These are phyloP conservation scores for Verticillium nonalfalfae DNA, from an alignment of 2,329 filamentous ascomycete genomes.

Conservation along the genomic window DNA sequence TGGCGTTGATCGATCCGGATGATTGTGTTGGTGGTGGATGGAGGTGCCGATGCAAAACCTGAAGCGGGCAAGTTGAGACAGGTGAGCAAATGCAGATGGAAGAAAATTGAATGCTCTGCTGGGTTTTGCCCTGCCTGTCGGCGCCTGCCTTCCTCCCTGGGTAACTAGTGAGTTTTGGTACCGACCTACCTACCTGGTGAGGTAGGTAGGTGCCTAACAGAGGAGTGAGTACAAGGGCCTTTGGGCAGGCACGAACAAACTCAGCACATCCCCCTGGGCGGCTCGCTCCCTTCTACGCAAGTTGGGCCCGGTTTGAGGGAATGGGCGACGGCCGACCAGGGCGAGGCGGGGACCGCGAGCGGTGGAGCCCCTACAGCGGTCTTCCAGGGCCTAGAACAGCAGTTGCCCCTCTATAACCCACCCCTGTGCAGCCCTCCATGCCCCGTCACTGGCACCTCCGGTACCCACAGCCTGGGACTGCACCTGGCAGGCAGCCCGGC, in stretches of 20 bases:
- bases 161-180: too few relatives aligned
- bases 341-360: neutral
- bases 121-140: too few relatives aligned
- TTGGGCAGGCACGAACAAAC: too few relatives aligned
- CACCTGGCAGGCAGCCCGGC: neutral
- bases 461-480: neutral
- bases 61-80: neutral
- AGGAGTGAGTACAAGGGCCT: too few relatives aligned
- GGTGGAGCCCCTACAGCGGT: constrained; percentile 1
- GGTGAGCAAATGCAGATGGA: neutral
- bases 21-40: neutral
- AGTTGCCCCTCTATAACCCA: neutral
- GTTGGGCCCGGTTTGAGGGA: neutral
- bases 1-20: neutral
- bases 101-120: too few relatives aligned
- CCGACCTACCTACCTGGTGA: too few relatives aligned
- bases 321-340: neutral
- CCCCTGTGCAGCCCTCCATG: neutral
- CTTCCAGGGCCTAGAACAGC: constrained; percentile 1
- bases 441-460: neutral
- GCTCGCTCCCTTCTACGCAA: neutral
- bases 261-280: too few relatives aligned
- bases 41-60: neutral
- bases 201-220: too few relatives aligned
- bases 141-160: too few relatives aligned